A percentile compares a stretch with the other conserved stretches of the same genome.
Evolutionary conservation across 1,139 yeast genomes (phyloP).

Genomic region (Pichia sp.): DNA sequence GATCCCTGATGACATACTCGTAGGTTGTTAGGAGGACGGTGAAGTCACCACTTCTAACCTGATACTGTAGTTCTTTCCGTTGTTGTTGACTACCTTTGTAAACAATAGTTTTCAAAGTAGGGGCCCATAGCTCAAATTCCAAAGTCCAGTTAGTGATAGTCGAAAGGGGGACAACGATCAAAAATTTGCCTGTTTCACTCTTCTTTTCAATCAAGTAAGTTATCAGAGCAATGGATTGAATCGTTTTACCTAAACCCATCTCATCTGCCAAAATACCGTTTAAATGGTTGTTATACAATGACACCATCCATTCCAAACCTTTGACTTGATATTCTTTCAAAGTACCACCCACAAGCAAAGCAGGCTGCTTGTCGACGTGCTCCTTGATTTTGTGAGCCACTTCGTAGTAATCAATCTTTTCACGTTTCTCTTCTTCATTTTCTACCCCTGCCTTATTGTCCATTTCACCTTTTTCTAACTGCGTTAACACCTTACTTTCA

Average conservation of each 20-base stretch:
- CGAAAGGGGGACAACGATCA: constrained; percentile 79
- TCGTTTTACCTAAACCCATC: constrained; percentile 89
- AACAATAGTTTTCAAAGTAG: constrained; percentile 59
- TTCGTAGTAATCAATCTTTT: constrained; percentile 68
- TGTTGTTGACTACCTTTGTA: constrained; percentile 74
- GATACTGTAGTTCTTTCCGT: constrained; percentile 61
- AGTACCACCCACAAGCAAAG: constrained; percentile 75
- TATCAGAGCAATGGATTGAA: constrained; percentile 74
- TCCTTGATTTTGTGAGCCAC: constrained; percentile 76
- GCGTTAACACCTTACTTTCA: constrained; percentile 42
- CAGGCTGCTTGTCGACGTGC: constrained; percentile 60
- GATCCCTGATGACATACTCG: constrained; percentile 74
- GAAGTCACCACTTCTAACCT: constrained; percentile 62
- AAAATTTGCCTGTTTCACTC: constrained; percentile 62
- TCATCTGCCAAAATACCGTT: constrained; percentile 95
- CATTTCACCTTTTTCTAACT: constrained; percentile 31
- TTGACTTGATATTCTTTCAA: constrained; percentile 90
- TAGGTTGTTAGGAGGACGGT: constrained; percentile 76
- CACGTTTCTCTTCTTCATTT: constrained; percentile 49
- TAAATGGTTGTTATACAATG: constrained; percentile 84
- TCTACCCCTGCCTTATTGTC: constrained; percentile 26
- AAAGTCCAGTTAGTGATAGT: constrained; percentile 82
- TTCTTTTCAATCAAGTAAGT: constrained; percentile 71
- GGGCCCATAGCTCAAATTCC: constrained; percentile 89
- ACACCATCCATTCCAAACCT: constrained; percentile 98